These are phyloP conservation scores for Cotoneaster glaucophyllus DNA, from an alignment of 306 rosid genomes.

Conservation along the genomic window DNA sequence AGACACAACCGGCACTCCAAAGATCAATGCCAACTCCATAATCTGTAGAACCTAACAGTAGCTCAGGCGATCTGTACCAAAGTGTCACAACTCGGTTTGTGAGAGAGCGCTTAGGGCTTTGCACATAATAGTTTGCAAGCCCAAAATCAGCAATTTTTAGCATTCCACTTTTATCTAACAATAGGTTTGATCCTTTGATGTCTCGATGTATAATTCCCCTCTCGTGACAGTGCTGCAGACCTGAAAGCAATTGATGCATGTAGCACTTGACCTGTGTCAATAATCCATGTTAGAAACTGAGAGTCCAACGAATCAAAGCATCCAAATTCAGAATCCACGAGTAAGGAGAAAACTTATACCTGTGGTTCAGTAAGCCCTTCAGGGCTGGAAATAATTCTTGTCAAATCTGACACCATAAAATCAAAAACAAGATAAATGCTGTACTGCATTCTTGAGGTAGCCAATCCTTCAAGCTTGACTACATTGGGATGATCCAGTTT, in stretches of 20 bases:
- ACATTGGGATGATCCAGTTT: slow-evolving; percentile 84
- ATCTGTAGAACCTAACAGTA: slow-evolving; percentile 65
- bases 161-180: slow-evolving; percentile 73
- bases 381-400: slow-evolving; percentile 46
- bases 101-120: slow-evolving; percentile 39
- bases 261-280: slow-evolving; percentile 79
- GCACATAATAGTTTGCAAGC: slow-evolving; percentile 60
- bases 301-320: neutral
- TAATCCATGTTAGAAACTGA: slow-evolving; percentile 24
- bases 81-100: slow-evolving; percentile 93
- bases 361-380: slow-evolving; percentile 75
- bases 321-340: slow-evolving; percentile 9
- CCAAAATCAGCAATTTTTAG: slow-evolving; percentile 93
- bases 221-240: slow-evolving; percentile 85
- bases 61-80: slow-evolving; percentile 92
- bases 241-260: slow-evolving; percentile 86
- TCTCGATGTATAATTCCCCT: slow-evolving; percentile 87
- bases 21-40: slow-evolving; percentile 86
- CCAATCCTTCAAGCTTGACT: slow-evolving; percentile 76
- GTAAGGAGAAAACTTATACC: slow-evolving; percentile 34
- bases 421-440: slow-evolving; percentile 89
- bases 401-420: slow-evolving; percentile 84
- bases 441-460: slow-evolving; percentile 88
- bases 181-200: slow-evolving; percentile 79
- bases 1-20: slow-evolving; percentile 96